A percentile compares a stretch with the other conserved stretches of the same genome.
These are phyloP conservation scores for Hyaloscypha hepaticicola DNA, from an alignment of 495 filamentous ascomycete species.

Conservation along the genomic window DNA sequence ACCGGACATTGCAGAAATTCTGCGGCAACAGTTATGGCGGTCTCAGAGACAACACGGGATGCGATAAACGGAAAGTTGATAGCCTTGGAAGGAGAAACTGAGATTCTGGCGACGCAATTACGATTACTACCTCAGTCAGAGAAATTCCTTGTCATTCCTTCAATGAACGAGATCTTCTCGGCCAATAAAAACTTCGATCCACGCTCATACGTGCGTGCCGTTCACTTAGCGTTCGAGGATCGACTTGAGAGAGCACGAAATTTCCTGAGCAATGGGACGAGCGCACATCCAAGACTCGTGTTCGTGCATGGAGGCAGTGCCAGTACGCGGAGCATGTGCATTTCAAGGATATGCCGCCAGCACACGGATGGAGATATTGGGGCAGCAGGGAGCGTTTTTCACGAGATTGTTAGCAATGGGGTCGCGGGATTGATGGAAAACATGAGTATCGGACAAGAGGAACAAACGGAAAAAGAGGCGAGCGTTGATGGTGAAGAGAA, in stretches of 20 bases:
- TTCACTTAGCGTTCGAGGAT: slow-evolving; percentile 41
- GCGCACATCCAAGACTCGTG: slow-evolving; percentile 44
- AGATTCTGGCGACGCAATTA: slow-evolving; percentile 49
- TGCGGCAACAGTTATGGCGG: not conserved
- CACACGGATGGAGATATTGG: slow-evolving; percentile 40
- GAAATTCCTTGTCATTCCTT: slow-evolving; percentile 49
- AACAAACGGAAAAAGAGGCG: slow-evolving; percentile 4
- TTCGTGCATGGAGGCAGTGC: slow-evolving; percentile 52
- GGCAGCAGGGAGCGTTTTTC: slow-evolving; percentile 45
- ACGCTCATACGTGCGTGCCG: slow-evolving; percentile 39
- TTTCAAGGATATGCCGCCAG: slow-evolving; percentile 43
- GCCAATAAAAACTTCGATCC: slow-evolving; percentile 22
- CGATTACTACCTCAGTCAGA: slow-evolving; percentile 48
- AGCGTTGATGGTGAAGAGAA: slow-evolving; percentile 7
- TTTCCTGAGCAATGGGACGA: slow-evolving; percentile 43
- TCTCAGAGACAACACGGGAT: not conserved
- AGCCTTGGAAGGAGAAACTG: slow-evolving; percentile 49
- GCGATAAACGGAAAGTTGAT: slow-evolving; percentile 43
- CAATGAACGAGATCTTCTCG: slow-evolving; percentile 39
- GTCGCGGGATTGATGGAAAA: slow-evolving; percentile 35
- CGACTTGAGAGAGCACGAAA: slow-evolving; percentile 43
- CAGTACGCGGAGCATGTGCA: slow-evolving; percentile 43
- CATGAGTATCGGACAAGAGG: not conserved
- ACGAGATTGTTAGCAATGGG: slow-evolving; percentile 43
- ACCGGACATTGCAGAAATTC: not conserved